These are phyloP conservation scores for Picochlorum sp. DNA, from an alignment of 139 green algal genomes.

Conservation along the genomic window DNA sequence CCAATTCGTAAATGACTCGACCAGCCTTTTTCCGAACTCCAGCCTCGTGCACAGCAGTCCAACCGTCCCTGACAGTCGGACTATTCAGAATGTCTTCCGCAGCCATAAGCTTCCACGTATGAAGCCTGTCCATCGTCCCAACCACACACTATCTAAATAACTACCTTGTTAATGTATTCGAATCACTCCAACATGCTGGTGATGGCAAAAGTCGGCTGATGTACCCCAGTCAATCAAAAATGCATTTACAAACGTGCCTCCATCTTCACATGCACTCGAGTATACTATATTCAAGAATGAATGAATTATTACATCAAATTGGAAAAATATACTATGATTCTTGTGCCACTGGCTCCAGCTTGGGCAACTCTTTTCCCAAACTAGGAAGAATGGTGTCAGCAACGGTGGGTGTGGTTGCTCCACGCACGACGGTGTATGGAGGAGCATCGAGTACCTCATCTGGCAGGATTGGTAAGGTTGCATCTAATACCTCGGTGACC, in stretches of 20 bases:
- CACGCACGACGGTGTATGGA: constrained; percentile 5
- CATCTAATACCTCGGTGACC: constrained; percentile 27
- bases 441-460: constrained; percentile 45
- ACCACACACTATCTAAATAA: too few relatives aligned
- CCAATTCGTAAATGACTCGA: constrained; percentile 9
- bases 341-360: background rate
- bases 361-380: background rate
- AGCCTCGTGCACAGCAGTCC: constrained; percentile 11
- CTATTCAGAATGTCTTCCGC: constrained; percentile 11
- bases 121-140: background rate
- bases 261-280: too few relatives aligned
- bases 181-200: too few relatives aligned
- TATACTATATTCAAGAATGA: too few relatives aligned
- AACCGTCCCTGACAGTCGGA: constrained; percentile 14
- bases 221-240: too few relatives aligned
- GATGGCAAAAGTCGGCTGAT: too few relatives aligned
- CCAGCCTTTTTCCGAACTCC: constrained; percentile 9
- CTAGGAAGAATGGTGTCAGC: background rate
- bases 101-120: constrained; percentile 19
- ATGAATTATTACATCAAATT: too few relatives aligned
- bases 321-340: background rate
- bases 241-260: too few relatives aligned
- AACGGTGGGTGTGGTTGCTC: background rate
- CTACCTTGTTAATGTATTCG: too few relatives aligned
- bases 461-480: constrained; percentile 30